These are phyloP conservation scores for Candida tetrigidarum DNA, from an alignment of 1,139 yeast genomes.

Conservation along the genomic window DNA sequence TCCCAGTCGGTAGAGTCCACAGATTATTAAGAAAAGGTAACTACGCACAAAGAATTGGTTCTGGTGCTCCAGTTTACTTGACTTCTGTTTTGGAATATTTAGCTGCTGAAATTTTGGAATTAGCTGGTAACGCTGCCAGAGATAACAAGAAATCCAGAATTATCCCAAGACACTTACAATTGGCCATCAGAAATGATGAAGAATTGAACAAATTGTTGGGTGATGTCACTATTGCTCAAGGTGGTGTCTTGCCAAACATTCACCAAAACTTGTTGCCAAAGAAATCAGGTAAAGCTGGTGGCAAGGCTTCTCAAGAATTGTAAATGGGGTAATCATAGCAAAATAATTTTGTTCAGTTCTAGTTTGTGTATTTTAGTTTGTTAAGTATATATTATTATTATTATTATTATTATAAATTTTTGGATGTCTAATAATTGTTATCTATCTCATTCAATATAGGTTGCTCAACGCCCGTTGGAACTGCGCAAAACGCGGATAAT, in stretches of 20 bases:
- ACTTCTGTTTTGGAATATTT: slow-evolving; percentile 96
- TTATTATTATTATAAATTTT: no score
- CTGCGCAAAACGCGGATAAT: no score
- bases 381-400: neutral
- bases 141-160: slow-evolving; percentile 98
- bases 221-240: slow-evolving; percentile 80
- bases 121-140: slow-evolving; percentile 99
- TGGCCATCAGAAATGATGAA: slow-evolving; percentile 98
- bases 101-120: slow-evolving; percentile 96
- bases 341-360: slow-evolving; percentile 2
- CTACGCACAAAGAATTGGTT: slow-evolving; percentile 99
- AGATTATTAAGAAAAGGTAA: slow-evolving; percentile 96
- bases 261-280: slow-evolving; percentile 95
- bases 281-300: slow-evolving; percentile 75
- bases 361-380: neutral
- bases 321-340: neutral
- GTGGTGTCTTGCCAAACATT: slow-evolving; percentile 98
- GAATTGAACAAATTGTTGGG: slow-evolving; percentile 83
- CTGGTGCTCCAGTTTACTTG: slow-evolving; percentile 96
- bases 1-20: slow-evolving; percentile 99
- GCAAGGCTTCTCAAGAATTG: slow-evolving; percentile 83
- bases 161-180: slow-evolving; percentile 97
- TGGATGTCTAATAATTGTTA: no score
- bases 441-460: no score
- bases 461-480: no score